These are phyloP conservation scores for Aspergillus persii DNA, from an alignment of 2,329 filamentous ascomycete genomes.

Conservation along the genomic window DNA sequence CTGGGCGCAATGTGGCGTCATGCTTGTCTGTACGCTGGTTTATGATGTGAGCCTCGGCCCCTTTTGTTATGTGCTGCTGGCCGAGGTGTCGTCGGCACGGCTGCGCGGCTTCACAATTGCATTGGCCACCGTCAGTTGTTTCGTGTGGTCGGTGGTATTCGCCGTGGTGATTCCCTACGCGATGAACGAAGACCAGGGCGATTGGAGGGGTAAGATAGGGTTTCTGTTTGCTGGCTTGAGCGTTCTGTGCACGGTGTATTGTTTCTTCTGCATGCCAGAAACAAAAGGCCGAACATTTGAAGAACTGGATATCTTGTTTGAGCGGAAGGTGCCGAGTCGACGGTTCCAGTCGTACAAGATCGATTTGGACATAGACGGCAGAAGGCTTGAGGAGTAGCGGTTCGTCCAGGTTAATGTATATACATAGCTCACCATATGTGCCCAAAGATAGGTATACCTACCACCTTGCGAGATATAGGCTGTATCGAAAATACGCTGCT, in stretches of 20 bases:
- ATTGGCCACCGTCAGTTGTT: conserved; percentile 22
- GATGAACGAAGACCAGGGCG: conserved; percentile 32
- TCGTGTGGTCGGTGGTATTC: conserved; percentile 29
- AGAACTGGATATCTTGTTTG: conserved; percentile 33
- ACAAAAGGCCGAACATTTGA: conserved; percentile 30
- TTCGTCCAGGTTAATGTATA: not conserved
- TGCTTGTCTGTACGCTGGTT: conserved; percentile 40
- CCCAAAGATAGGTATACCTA: no score
- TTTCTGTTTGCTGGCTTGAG: conserved; percentile 31
- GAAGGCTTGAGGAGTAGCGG: not conserved
- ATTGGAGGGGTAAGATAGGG: conserved; percentile 31
- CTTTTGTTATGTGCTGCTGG: conserved; percentile 52
- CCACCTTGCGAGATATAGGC: no score
- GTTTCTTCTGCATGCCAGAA: conserved; percentile 33
- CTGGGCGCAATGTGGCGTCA: conserved; percentile 44
- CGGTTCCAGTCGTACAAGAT: conserved; percentile 22
- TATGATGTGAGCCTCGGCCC: conserved; percentile 56
- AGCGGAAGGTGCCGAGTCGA: conserved; percentile 20
- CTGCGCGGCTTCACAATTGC: conserved; percentile 53
- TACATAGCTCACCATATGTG: not conserved
- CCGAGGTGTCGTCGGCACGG: conserved; percentile 52
- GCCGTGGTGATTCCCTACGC: conserved; percentile 35
- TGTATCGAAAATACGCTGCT: not conserved
- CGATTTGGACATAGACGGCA: conserved; percentile 8
- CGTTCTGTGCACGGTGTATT: conserved; percentile 25